phyloP scores from a whole-genome alignment of 1,139 yeast species.

The Diutina rugosa region DNA sequence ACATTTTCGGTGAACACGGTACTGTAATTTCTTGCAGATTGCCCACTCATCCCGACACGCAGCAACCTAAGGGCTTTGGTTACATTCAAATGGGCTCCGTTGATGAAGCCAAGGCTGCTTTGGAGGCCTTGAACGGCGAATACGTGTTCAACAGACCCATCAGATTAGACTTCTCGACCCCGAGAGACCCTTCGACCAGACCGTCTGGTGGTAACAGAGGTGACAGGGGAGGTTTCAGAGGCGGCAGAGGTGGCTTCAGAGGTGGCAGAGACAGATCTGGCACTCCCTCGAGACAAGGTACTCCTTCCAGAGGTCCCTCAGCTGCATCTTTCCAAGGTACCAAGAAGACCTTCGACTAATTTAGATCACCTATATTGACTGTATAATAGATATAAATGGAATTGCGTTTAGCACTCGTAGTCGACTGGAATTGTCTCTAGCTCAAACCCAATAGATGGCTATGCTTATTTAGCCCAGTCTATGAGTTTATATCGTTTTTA shows the following conservation, averaged over 20 bases:
- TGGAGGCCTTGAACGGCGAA: conserved; percentile 80
- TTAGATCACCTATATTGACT: neutral
- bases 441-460: neutral
- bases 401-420: neutral
- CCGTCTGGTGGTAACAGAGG: conserved; percentile 17
- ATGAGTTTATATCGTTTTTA: too few relatives aligned
- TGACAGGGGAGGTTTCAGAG: conserved; percentile 15
- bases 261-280: conserved; percentile 28
- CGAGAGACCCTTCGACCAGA: conserved; percentile 44
- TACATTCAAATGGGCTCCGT: conserved; percentile 80
- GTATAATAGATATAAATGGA: conserved; percentile 5
- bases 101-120: conserved; percentile 86
- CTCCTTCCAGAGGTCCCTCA: conserved; percentile 37
- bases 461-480: too few relatives aligned
- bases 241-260: conserved; percentile 18
- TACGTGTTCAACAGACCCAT: conserved; percentile 86
- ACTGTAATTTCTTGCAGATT: conserved; percentile 77
- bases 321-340: conserved; percentile 47
- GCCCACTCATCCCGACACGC: conserved; percentile 97
- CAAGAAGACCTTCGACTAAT: conserved; percentile 66
- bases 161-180: conserved; percentile 89
- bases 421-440: neutral
- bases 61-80: conserved; percentile 98
- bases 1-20: conserved; percentile 66
- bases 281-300: conserved; percentile 13